Evolutionary conservation across 352 stramenopile genomes (phyloP).

Genomic region (Phytophthora hybrid): DNA sequence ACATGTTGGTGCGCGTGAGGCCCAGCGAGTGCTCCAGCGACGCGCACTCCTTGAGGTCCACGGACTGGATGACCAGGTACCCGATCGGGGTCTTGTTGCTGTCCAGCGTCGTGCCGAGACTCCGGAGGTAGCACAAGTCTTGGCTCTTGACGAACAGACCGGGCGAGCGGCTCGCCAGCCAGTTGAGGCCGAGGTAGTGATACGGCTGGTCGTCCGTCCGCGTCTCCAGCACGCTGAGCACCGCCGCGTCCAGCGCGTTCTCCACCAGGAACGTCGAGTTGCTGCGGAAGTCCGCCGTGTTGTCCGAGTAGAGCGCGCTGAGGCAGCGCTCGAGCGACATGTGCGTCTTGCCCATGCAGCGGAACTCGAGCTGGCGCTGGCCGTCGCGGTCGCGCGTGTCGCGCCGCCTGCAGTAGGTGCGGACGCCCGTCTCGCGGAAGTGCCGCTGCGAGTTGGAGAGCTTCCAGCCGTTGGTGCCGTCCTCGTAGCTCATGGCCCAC

Average conservation of each 20-base stretch:
- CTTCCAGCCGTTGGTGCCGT: slow-evolving; percentile 68
- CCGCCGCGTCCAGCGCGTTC: slow-evolving; percentile 64
- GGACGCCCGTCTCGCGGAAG: slow-evolving; percentile 71
- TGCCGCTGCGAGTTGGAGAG: slow-evolving; percentile 74
- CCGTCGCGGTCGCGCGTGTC: slow-evolving; percentile 46
- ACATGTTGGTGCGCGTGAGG: slow-evolving; percentile 61
- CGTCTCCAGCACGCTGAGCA: slow-evolving; percentile 61
- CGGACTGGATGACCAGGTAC: slow-evolving; percentile 65
- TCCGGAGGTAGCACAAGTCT: slow-evolving; percentile 68
- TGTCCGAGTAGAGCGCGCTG: slow-evolving; percentile 68
- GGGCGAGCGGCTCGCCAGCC: slow-evolving; percentile 52
- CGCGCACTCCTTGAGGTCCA: slow-evolving; percentile 62
- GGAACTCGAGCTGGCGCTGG: slow-evolving; percentile 62
- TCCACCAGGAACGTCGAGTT: slow-evolving; percentile 67
- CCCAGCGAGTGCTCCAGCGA: slow-evolving; percentile 63
- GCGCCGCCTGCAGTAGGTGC: slow-evolving; percentile 60
- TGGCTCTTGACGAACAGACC: slow-evolving; percentile 69
- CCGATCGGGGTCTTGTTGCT: slow-evolving; percentile 54
- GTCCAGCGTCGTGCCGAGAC: slow-evolving; percentile 59
- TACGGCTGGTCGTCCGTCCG: slow-evolving; percentile 50
- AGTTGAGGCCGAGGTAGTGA: slow-evolving; percentile 78
- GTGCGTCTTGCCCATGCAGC: slow-evolving; percentile 65
- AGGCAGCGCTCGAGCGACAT: slow-evolving; percentile 61
- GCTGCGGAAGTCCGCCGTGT: slow-evolving; percentile 62
- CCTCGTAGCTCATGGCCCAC: slow-evolving; percentile 72